Evolutionary conservation across 23 red algal genomes (phyloP), one percentile per base, ranked within the genome.

Genomic region (Chondrus crispus): DNA sequence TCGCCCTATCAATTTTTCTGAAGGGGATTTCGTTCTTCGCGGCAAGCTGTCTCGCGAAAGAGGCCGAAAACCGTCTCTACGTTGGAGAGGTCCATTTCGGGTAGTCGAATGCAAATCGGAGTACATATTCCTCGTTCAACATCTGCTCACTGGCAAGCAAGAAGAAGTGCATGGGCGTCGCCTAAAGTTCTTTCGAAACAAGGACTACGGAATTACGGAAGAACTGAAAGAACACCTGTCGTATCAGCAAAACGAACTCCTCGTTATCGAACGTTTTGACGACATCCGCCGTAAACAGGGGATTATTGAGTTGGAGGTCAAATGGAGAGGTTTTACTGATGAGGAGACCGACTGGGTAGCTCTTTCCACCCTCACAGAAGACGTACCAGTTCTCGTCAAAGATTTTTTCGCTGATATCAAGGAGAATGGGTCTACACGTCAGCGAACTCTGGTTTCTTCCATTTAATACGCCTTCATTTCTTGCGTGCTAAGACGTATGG

Each of bases 131-230:
- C 24, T 76, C 20, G 43, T 45, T 26, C n/a, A 76, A 38, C 29
- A 41, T 13, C 71, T 76, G 10, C 71, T 76, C 37, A 76, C 26
- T 38, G 71, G 71, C 43, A 47, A 37, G 26, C 37, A 38, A 24
- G 20, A 1, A 47, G 12, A 76, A 76, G 71, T 0, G 43, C 71
- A 76, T 38, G 71, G 71, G 0, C 12, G 71, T 22, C 35, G 71
- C 22, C 71, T 76, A 0, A 76, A 76, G 71, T 76, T 76, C 14
- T 76, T 76, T 38, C 35, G 71, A 47, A 76, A 76, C 43, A 45
- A 41, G 37, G 35, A 76, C 38, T 76, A 14, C 71, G 38, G 55
- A n/a, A 44, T 58, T 13, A 82, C 43, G 40, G 16, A 52, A 37
- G 40, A 37, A 10, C 12, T 76, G 26, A 20, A 36, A 20, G 71